Evolutionary conservation across 805 yeast genomes (phyloP), one percentile per base, ranked within the genome.

Genomic region (Candida parachauliodes): DNA sequence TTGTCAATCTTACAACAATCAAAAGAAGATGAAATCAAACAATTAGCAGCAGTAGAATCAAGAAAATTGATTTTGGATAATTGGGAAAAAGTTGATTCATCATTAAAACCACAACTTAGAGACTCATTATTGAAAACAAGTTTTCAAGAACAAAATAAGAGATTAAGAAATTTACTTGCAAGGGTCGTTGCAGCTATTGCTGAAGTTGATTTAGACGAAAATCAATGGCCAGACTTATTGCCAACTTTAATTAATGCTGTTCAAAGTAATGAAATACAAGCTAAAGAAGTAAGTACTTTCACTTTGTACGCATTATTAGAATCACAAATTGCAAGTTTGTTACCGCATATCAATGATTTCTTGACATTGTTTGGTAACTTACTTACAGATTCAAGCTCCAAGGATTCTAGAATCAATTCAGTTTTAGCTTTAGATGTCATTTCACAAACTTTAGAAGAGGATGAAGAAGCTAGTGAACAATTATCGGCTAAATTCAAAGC

Each of bases 31-130:
- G 85, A 84, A 52, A 59, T 89, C 50, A 83, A 86, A 54, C 95
- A 88, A 62, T 72, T 93, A 44, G 94, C 97, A n/a, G 94, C 96
- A 44, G 96, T 93, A 45, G 98, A 93, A 68, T 88, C 89, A 28
- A 80, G 96, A 65, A 93, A 93, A 62, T 76, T 84, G 55, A 78
- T 89, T 27, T 55, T 72, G 37, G 69, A 73, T 47, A 80, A 79
- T 54, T 93, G 98, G 98, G 70, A 62, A 27, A 47, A 51, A 5
- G 62, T 74, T 28, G 75, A 72, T 48, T 77, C 59, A 16, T 44
- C 68, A 6, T 55, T 75, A 38, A 79, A 81, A 62, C 67, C 70
- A 28, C 72, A 73, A 40, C 80, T 93, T 57, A 80, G 86, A 57
- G 69, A 70, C 24, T 72, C 91, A 20, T 62, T 91, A 50, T 72